Conservation (phyloP, 306 rosid genomes). For the Potentilla sterilis region DNA sequence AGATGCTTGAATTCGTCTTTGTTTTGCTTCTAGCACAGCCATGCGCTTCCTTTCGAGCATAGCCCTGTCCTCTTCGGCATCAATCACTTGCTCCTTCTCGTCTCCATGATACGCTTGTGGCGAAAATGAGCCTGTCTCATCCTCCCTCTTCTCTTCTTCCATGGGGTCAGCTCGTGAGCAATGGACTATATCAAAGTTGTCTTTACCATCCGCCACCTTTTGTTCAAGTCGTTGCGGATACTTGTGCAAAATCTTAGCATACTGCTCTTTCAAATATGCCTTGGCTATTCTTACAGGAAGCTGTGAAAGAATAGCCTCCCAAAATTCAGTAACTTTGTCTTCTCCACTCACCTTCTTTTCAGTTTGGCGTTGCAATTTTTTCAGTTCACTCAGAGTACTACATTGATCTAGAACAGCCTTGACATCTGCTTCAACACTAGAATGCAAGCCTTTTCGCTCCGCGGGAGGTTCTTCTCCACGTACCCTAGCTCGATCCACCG, state of each 20-base stretch:
- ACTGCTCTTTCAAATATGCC: constrained; percentile 87
- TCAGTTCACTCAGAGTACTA: constrained; percentile 57
- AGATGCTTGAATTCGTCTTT: constrained; percentile 71
- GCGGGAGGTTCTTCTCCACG: constrained; percentile 97
- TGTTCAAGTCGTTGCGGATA: constrained; percentile 69
- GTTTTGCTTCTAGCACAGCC: constrained; percentile 49
- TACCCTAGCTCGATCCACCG: constrained; percentile 87
- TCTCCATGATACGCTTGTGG: constrained; percentile 75
- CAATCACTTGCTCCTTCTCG: constrained; percentile 80
- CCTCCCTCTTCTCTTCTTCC: constrained; percentile 35
- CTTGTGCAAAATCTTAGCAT: constrained; percentile 70
- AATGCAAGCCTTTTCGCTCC: constrained; percentile 92
- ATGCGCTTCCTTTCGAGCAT: constrained; percentile 65
- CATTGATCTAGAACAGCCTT: constrained; percentile 55
- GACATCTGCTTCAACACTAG: constrained; percentile 79
- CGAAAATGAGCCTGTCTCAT: constrained; percentile 77
- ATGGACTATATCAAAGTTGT: constrained; percentile 40
- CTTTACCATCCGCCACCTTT: constrained; percentile 42
- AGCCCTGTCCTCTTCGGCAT: constrained; percentile 92
- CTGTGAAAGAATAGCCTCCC: constrained; percentile 83
- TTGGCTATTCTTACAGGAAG: constrained; percentile 90
- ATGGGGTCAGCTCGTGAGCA: constrained; percentile 28
- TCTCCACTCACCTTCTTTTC: constrained; percentile 86
- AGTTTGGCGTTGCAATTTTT: constrained; percentile 54
- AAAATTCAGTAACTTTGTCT: constrained; percentile 83